Percentiles rank a stretch among this genome's conserved stretches.
Evolutionary conservation across 1,284 basidiomycete species (phyloP).

Genomic region (Farysia itapuensis): DNA sequence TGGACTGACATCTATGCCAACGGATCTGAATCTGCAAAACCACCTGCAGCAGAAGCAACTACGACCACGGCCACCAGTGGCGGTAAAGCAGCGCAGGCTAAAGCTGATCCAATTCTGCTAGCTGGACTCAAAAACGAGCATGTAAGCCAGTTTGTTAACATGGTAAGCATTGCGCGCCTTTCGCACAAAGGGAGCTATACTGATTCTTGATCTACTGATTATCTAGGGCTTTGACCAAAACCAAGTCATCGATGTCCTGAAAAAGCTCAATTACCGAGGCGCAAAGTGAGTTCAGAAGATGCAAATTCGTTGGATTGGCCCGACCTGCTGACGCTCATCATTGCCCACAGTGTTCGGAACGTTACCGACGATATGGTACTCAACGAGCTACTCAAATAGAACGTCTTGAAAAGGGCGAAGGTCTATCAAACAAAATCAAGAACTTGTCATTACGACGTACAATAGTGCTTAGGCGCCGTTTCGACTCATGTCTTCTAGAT

Average conservation of each 20-base stretch:
- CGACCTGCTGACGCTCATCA: not conserved
- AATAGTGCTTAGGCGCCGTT: constrained; percentile 46
- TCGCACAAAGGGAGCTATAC: too few relatives aligned
- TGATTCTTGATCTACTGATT: too few relatives aligned
- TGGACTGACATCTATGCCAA: constrained; percentile 66
- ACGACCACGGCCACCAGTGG: constrained; percentile 1
- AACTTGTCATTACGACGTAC: not conserved
- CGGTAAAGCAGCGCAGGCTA: constrained; percentile 30
- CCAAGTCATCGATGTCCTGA: constrained; percentile 85
- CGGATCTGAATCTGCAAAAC: constrained; percentile 30
- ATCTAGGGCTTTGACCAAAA: constrained; percentile 71
- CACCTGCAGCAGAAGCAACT: constrained; percentile 3
- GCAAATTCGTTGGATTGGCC: too few relatives aligned
- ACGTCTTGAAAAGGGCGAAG: not conserved
- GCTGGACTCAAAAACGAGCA: constrained; percentile 63
- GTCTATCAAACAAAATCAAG: not conserved
- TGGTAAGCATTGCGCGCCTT: constrained; percentile 20
- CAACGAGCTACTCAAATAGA: constrained; percentile 42
- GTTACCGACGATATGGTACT: constrained; percentile 49
- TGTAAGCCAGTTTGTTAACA: constrained; percentile 62
- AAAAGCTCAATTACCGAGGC: constrained; percentile 87
- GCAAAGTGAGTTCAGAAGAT: constrained; percentile 64
- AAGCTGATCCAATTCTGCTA: constrained; percentile 59
- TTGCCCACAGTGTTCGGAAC: constrained; percentile 36
- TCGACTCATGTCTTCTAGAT: constrained; percentile 57